Evolutionary conservation across 352 stramenopile species (phyloP).

Genomic region (Aphanomyces cochlioides): DNA sequence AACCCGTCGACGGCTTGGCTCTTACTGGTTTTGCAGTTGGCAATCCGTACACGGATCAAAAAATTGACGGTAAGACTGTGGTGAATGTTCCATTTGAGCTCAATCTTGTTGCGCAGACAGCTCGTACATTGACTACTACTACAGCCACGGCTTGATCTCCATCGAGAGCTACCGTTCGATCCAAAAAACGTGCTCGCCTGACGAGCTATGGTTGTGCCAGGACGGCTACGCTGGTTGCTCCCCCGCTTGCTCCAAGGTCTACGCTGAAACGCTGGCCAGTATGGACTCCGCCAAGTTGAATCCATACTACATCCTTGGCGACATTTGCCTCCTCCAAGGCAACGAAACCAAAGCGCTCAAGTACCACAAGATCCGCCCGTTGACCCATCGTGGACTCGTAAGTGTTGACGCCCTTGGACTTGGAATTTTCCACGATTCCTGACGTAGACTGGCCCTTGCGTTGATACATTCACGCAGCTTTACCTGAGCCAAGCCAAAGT

Average conservation of each 20-base stretch:
- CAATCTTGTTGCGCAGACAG: neutral
- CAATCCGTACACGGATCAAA: constrained; percentile 62
- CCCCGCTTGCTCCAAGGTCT: constrained; percentile 39
- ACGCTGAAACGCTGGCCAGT: constrained; percentile 41
- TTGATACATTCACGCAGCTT: constrained; percentile 36
- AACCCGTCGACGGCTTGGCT: constrained; percentile 47
- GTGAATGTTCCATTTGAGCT: neutral
- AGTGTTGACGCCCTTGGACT: too few relatives aligned
- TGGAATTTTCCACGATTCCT: too few relatives aligned
- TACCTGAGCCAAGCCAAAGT: constrained; percentile 59
- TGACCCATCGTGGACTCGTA: constrained; percentile 47
- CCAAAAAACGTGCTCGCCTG: constrained; percentile 45
- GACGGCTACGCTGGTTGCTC: constrained; percentile 37
- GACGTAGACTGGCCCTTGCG: constrained; percentile 44
- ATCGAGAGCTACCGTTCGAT: constrained; percentile 54
- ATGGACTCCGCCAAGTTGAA: constrained; percentile 51
- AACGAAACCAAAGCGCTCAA: constrained; percentile 43
- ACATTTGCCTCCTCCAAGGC: constrained; percentile 58
- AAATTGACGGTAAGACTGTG: constrained; percentile 35
- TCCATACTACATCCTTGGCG: constrained; percentile 79
- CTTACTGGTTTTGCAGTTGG: constrained; percentile 60
- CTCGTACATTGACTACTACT: constrained; percentile 42
- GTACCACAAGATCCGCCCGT: constrained; percentile 19
- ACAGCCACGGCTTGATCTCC: constrained; percentile 71
- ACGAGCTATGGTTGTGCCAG: constrained; percentile 27